Percentiles rank a stretch among this genome's conserved stretches.
phyloP scores from a whole-genome alignment of 352 stramenopile genomes.

The Pythium aristosporum region DNA sequence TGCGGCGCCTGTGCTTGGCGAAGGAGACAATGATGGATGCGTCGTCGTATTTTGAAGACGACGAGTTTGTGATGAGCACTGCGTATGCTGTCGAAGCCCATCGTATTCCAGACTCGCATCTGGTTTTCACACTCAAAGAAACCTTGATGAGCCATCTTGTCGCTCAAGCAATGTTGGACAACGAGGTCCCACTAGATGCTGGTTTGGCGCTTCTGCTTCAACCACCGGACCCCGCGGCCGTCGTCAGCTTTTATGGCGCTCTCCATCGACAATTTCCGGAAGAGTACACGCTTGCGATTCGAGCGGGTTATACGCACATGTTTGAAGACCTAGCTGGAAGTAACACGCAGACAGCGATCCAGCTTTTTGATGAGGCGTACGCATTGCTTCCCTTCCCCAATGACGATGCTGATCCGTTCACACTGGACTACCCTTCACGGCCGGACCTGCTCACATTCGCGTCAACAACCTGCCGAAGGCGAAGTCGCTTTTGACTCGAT shows the following conservation, averaged over 20 bases:
- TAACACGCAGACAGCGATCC: background rate
- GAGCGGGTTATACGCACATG: constrained; percentile 7
- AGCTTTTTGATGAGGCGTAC: constrained; percentile 3
- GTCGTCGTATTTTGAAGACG: background rate
- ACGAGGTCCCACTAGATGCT: background rate
- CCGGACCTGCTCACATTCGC: background rate
- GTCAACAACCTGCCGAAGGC: background rate
- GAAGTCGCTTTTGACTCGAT: constrained; percentile 4
- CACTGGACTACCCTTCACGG: background rate
- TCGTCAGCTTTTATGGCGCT: constrained; percentile 3
- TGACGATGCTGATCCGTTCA: constrained; percentile 4
- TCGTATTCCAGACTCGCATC: background rate
- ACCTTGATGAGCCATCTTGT: background rate
- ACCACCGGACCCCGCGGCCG: background rate
- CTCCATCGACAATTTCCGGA: constrained; percentile 6
- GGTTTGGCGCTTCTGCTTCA: constrained; percentile 4
- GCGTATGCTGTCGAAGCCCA: background rate
- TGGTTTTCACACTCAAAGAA: background rate
- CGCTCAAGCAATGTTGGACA: background rate
- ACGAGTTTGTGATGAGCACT: background rate
- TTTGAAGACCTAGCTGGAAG: constrained; percentile 3
- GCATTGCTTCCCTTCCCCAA: constrained; percentile 2
- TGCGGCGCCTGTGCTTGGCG: background rate
- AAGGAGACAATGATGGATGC: constrained; percentile 5
- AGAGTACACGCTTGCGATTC: background rate